phyloP scores from a whole-genome alignment of 2,329 filamentous ascomycete species.

The Diaporthe vaccinii region DNA sequence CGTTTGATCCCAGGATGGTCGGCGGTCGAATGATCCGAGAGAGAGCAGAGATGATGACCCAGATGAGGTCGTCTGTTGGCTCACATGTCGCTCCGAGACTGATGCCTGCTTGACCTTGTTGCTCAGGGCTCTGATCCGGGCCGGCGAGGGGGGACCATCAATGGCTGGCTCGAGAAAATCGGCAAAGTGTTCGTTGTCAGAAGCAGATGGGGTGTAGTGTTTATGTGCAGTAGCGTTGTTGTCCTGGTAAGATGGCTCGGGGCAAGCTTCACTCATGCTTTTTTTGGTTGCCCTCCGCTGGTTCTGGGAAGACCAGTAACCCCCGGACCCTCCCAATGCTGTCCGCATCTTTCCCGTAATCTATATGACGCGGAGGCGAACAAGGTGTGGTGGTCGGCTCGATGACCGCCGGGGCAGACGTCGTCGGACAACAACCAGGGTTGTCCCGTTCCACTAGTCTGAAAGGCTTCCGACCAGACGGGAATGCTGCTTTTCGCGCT shows the following conservation, averaged over 20 bases:
- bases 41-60: conserved; percentile 68
- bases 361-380: conserved; percentile 26
- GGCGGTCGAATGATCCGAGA: conserved; percentile 56
- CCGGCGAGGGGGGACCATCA: conserved; percentile 72
- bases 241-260: conserved; percentile 35
- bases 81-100: conserved; percentile 60
- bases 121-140: conserved; percentile 69
- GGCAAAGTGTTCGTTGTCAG: conserved; percentile 47
- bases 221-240: conserved; percentile 30
- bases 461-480: conserved; percentile 37
- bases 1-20: conserved; percentile 63
- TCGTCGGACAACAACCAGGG: conserved; percentile 33
- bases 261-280: conserved; percentile 37
- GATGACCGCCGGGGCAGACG: conserved; percentile 36
- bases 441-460: conserved; percentile 40
- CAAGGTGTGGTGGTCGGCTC: conserved; percentile 34
- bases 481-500: conserved; percentile 38
- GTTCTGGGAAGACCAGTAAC: conserved; percentile 32
- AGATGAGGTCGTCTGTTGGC: conserved; percentile 66
- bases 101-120: conserved; percentile 71
- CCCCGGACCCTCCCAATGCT: conserved; percentile 34
- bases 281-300: conserved; percentile 38
- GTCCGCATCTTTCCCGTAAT: conserved; percentile 38
- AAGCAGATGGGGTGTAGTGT: conserved; percentile 35
- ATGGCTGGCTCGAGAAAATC: conserved; percentile 70